Evolutionary conservation across 148 eudicot genomes (phyloP).

Genomic region (Chenopodium album): DNA sequence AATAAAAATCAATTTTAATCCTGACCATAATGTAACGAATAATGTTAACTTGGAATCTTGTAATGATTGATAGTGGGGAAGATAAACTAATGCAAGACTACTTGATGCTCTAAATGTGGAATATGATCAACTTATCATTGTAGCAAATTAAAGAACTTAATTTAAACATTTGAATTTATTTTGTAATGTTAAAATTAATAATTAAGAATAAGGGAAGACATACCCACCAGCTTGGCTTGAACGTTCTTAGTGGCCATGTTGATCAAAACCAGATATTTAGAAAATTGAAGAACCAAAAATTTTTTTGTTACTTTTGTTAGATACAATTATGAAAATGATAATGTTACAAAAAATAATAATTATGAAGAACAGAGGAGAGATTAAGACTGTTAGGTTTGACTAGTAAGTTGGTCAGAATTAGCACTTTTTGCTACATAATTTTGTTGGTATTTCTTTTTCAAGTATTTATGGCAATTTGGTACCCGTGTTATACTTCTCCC

Average conservation of each 20-base stretch:
- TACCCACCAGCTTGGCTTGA: constrained; percentile 76
- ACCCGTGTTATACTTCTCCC: not conserved
- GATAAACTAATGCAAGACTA: too few relatives aligned
- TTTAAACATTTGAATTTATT: not conserved
- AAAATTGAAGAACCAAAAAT: not conserved
- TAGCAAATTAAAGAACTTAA: not conserved
- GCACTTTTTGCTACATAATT: not conserved
- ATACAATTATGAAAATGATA: not conserved
- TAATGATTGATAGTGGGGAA: too few relatives aligned
- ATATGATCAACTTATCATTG: not conserved
- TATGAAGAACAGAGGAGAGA: not conserved
- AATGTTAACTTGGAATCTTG: too few relatives aligned
- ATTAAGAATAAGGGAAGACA: constrained; percentile 28
- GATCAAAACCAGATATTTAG: constrained; percentile 15
- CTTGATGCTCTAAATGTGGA: not conserved
- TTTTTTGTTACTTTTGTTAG: not conserved
- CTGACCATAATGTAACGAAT: too few relatives aligned
- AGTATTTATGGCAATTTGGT: not conserved
- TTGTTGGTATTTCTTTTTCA: not conserved
- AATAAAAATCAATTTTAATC: too few relatives aligned
- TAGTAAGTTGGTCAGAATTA: constrained; percentile 21
- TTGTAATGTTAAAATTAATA: not conserved
- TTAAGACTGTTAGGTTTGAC: constrained; percentile 37
- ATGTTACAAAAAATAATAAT: not conserved
- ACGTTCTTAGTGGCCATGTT: constrained; percentile 46